Conservation (phyloP, 2,329 filamentous ascomycete genomes). For the Colletotrichum viniferum region DNA sequence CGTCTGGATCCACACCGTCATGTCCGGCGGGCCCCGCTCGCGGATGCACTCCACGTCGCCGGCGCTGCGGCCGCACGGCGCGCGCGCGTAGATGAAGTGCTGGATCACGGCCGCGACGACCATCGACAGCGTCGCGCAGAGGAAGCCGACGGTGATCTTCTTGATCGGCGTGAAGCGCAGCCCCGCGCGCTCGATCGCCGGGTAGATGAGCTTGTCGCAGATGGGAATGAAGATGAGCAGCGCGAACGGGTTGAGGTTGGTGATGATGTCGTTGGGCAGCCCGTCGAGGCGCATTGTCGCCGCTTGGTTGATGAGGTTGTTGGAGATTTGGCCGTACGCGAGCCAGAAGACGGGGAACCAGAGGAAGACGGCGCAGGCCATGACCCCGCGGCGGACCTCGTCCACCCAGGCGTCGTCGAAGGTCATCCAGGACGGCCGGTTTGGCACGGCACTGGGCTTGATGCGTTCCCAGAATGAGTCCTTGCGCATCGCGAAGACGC, state of each 20-base stretch:
- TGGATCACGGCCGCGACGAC: constrained; percentile 40
- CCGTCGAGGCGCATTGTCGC: constrained; percentile 16
- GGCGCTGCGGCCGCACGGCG: constrained; percentile 52
- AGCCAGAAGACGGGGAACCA: constrained; percentile 30
- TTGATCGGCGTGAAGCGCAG: constrained; percentile 68
- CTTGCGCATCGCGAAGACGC: constrained; percentile 48
- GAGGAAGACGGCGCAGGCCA: constrained; percentile 58
- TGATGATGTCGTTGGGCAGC: constrained; percentile 17
- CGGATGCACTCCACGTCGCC: constrained; percentile 46
- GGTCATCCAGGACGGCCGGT: constrained; percentile 59
- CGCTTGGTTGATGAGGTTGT: constrained; percentile 19
- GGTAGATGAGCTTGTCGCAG: constrained; percentile 65
- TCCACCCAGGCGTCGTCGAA: constrained; percentile 72
- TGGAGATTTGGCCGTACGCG: constrained; percentile 15
- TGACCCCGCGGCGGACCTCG: constrained; percentile 60
- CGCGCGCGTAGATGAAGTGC: constrained; percentile 56
- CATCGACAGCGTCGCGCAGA: constrained; percentile 31
- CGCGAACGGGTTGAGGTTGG: constrained; percentile 48
- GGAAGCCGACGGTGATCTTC: constrained; percentile 53
- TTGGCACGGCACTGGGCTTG: constrained; percentile 34
- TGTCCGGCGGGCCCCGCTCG: constrained; percentile 35
- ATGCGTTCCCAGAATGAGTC: constrained; percentile 55
- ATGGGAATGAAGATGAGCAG: constrained; percentile 78
- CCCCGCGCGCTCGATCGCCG: constrained; percentile 54
- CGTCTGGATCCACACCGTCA: constrained; percentile 60